phyloP scores from a whole-genome alignment of 2,329 filamentous ascomycete species.

The Penicillium verrucosum region DNA sequence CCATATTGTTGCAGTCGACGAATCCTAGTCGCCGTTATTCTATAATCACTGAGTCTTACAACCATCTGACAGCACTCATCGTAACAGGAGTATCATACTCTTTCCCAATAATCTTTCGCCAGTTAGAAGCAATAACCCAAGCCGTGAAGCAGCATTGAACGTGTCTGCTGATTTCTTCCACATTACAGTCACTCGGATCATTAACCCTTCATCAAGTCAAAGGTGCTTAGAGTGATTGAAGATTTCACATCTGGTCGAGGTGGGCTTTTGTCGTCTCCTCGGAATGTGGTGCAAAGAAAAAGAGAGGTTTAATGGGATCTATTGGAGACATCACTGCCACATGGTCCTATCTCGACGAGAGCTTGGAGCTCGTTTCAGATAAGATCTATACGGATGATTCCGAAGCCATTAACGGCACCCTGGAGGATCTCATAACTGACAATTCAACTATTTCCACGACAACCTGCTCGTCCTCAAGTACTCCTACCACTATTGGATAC shows the following conservation, averaged over 20 bases:
- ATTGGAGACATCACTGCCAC: background rate
- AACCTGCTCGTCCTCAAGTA: background rate
- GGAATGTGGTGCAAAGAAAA: background rate
- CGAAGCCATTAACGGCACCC: background rate
- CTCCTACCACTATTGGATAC: background rate
- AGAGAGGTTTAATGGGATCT: background rate
- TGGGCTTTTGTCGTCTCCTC: background rate
- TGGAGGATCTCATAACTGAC: background rate
- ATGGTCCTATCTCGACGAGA: background rate
- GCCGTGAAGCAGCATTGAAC: background rate
- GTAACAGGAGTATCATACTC: background rate
- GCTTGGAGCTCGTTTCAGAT: background rate
- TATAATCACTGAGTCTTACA: background rate
- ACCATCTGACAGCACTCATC: background rate
- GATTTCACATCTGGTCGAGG: background rate
- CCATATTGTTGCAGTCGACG: background rate
- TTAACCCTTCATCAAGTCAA: background rate
- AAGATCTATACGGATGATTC: background rate
- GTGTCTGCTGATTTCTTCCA: too few species aligned
- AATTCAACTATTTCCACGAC: background rate
- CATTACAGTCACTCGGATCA: background rate
- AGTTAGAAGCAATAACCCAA: background rate
- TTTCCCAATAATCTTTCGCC: background rate
- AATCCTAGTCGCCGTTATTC: background rate
- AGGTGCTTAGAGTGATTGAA: background rate